Conservation (phyloP, 225 moss, liverwort and hornwort genomes). For the Straminergon stramineum region DNA sequence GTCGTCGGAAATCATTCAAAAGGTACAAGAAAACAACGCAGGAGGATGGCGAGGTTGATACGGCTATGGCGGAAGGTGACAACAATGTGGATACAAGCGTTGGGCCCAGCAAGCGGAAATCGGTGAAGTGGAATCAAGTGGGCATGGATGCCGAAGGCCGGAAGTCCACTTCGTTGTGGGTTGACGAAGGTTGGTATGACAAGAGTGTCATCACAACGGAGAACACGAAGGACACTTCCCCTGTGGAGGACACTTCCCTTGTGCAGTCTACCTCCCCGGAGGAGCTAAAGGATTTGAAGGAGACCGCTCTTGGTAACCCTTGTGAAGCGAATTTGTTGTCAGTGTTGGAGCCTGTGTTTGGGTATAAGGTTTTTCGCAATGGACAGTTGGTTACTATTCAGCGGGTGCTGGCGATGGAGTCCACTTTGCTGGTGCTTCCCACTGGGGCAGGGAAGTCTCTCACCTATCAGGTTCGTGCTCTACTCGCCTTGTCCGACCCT, state of each 20-base stretch:
- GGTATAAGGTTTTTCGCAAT: constrained; percentile 46
- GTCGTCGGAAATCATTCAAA: constrained; percentile 45
- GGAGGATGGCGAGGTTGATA: constrained; percentile 9
- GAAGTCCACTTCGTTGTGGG: constrained; percentile 36
- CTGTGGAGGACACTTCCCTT: not conserved
- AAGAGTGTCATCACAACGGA: not conserved
- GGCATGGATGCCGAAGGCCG: constrained; percentile 4
- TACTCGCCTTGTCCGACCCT: not conserved
- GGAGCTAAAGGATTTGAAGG: constrained; percentile 20
- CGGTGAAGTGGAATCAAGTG: constrained; percentile 3
- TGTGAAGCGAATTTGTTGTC: constrained; percentile 41
- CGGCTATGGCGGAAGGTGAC: constrained; percentile 1
- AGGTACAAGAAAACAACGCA: not conserved
- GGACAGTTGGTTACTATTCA: constrained; percentile 66
- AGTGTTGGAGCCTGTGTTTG: constrained; percentile 53
- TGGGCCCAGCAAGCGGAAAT: constrained; percentile 24
- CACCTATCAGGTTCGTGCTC: constrained; percentile 68
- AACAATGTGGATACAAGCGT: constrained; percentile 17
- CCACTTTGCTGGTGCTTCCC: constrained; percentile 80
- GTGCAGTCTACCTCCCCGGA: constrained; percentile 2
- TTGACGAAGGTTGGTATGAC: constrained; percentile 61
- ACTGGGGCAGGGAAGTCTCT: constrained; percentile 93
- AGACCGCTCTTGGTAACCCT: constrained; percentile 24
- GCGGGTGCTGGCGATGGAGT: constrained; percentile 58
- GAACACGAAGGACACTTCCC: not conserved